A percentile compares a stretch with the other conserved stretches of the same genome.
These are phyloP conservation scores for Acer negundo DNA, from an alignment of 345 rosid species.

Conservation along the genomic window DNA sequence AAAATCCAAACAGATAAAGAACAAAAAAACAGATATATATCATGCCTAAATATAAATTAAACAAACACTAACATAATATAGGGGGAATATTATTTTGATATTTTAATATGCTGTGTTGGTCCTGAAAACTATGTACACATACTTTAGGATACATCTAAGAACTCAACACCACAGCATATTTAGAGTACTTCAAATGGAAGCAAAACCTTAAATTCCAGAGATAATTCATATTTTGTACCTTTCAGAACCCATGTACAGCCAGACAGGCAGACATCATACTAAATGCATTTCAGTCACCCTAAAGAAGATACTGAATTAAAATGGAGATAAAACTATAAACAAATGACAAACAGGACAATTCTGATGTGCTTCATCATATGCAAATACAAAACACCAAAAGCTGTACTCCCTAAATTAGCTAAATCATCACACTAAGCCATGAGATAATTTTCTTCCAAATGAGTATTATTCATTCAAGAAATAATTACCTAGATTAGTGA, in stretches of 20 bases:
- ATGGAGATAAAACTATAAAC: neutral
- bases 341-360: neutral
- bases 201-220: neutral
- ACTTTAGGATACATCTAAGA: neutral
- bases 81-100: too few species aligned
- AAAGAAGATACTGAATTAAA: neutral
- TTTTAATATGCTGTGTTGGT: neutral
- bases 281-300: conserved; percentile 12
- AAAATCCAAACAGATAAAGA: neutral
- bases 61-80: too few species aligned
- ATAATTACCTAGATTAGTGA: conserved; percentile 41
- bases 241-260: neutral
- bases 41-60: too few species aligned
- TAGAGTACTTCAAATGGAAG: neutral
- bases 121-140: neutral
- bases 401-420: conserved; percentile 7
- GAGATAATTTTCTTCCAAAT: neutral
- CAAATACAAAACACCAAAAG: conserved; percentile 9
- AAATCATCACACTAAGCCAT: neutral
- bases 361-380: conserved; percentile 6
- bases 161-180: neutral
- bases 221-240: neutral
- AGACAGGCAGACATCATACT: neutral
- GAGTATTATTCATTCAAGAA: conserved; percentile 8
- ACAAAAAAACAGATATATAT: too few species aligned